phyloP scores from a whole-genome alignment of 306 rosid species.

The Quercus bicolor region DNA sequence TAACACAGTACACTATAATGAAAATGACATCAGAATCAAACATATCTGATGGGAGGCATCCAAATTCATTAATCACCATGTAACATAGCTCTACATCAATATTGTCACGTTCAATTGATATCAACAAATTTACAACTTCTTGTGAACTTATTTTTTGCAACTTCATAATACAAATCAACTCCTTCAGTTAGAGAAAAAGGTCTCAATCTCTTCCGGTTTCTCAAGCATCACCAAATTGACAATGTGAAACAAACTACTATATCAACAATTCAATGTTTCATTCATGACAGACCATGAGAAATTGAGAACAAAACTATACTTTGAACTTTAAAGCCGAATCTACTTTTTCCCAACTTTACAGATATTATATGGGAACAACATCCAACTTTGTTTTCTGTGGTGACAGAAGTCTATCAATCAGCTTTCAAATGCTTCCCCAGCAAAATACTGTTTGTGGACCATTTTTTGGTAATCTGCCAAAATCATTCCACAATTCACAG shows the following conservation, averaged over 20 bases:
- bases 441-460: conserved; percentile 76
- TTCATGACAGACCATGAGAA: background rate
- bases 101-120: background rate
- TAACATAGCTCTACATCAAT: background rate
- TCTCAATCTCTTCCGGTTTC: background rate
- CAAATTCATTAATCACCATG: background rate
- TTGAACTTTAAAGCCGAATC: background rate
- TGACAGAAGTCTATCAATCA: conserved; percentile 34
- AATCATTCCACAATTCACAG: background rate
- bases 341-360: conserved; percentile 32
- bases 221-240: background rate
- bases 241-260: background rate
- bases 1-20: background rate
- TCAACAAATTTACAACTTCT: background rate
- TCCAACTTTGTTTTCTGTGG: conserved; percentile 1
- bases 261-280: background rate
- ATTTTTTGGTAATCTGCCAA: conserved; percentile 73
- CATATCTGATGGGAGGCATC: background rate
- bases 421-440: conserved; percentile 73
- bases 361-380: conserved; percentile 7
- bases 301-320: background rate
- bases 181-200: background rate
- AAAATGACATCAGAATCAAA: background rate
- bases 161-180: background rate
- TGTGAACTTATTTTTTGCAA: background rate